Evolutionary conservation across 129 eudicot species (phyloP).

Genomic region (Tagetes patula): DNA sequence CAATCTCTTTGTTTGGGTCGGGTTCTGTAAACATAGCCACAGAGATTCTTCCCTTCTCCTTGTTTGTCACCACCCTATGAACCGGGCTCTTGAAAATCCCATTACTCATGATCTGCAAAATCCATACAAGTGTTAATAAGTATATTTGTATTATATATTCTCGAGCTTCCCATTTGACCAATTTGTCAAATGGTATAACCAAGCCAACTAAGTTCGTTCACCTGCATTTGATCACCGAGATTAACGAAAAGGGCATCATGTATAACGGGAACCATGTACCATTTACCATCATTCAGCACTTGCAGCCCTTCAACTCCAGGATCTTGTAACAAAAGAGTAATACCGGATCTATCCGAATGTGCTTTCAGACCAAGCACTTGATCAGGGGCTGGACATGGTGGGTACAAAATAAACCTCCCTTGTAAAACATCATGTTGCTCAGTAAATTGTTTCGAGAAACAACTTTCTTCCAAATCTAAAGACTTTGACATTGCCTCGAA

Average conservation of each 20-base stretch:
- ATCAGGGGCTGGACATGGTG: conserved; percentile 59
- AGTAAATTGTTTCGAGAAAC: conserved; percentile 44
- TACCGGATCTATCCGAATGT: conserved; percentile 57
- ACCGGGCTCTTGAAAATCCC: conserved; percentile 69
- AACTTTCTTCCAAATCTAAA: conserved; percentile 41
- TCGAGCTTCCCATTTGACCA: background rate
- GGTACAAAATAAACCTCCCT: conserved; percentile 55
- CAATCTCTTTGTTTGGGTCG: conserved; percentile 40
- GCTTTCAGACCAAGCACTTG: conserved; percentile 57
- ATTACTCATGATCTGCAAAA: conserved; percentile 65
- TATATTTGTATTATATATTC: background rate
- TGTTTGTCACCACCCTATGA: conserved; percentile 57
- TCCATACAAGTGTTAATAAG: background rate
- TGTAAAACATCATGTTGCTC: conserved; percentile 39
- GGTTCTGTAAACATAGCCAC: conserved; percentile 61
- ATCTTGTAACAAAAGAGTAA: conserved; percentile 52
- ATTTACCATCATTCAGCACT: conserved; percentile 47
- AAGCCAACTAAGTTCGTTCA: conserved; percentile 12
- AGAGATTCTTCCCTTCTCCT: conserved; percentile 48
- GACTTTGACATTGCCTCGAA: conserved; percentile 58
- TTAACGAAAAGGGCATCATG: conserved; percentile 49
- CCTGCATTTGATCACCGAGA: conserved; percentile 73
- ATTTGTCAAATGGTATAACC: background rate
- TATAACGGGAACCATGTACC: conserved; percentile 55
- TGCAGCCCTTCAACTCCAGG: conserved; percentile 52